Evolutionary conservation across 768 basidiomycete genomes (phyloP).

Genomic region (Podaxis mareebaensis): DNA sequence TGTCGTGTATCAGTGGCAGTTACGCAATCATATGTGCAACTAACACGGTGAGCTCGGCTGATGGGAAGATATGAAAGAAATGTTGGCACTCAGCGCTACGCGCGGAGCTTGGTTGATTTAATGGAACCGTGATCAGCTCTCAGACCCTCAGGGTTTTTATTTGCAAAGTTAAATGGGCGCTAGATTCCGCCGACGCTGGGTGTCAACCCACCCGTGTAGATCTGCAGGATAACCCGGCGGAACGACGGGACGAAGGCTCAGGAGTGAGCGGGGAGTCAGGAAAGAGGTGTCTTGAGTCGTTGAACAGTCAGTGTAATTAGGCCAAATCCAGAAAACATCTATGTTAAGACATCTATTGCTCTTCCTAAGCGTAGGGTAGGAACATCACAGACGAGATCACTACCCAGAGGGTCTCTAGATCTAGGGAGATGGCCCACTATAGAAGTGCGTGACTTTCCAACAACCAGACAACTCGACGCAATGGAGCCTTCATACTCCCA

Average conservation of each 20-base stretch:
- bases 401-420: neutral
- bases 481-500: neutral
- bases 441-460: neutral
- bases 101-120: neutral
- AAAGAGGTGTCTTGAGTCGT: neutral
- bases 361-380: neutral
- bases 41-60: neutral
- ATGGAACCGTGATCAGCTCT: neutral
- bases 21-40: neutral
- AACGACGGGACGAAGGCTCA: neutral
- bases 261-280: neutral
- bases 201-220: neutral
- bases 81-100: neutral
- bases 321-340: neutral
- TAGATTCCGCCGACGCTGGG: neutral
- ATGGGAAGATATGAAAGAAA: neutral
- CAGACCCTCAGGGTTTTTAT: neutral
- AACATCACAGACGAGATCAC: neutral
- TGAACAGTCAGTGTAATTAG: neutral
- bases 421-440: neutral
- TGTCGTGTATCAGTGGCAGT: neutral
- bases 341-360: neutral
- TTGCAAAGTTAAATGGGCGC: neutral
- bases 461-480: neutral
- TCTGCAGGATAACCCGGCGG: neutral